phyloP scores from a whole-genome alignment of 176 grass and related monocot species.

The Lolium perenne region DNA sequence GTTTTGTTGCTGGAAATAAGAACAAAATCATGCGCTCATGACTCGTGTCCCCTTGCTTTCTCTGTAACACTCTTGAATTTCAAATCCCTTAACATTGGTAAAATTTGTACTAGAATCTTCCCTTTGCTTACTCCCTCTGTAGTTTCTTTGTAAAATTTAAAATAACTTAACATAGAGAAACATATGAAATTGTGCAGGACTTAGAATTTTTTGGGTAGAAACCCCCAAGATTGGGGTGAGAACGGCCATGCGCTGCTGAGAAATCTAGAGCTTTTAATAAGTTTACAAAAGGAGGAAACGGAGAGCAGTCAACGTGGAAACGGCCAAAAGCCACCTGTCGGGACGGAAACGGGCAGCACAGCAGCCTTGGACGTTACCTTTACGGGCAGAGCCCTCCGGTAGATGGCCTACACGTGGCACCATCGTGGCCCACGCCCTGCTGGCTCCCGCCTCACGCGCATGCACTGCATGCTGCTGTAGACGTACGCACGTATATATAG shows the following conservation, averaged over 20 bases:
- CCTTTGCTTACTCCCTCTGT: no score
- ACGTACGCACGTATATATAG: slow-evolving; percentile 7
- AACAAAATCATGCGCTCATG: slow-evolving; percentile 36
- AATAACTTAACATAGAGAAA: no score
- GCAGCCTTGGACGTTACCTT: slow-evolving; percentile 48
- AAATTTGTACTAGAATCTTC: no score
- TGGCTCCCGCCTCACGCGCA: slow-evolving; percentile 53
- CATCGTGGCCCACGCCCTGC: slow-evolving; percentile 35
- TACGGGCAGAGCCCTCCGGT: neutral
- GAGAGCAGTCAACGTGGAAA: slow-evolving; percentile 22
- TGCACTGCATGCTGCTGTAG: slow-evolving; percentile 62
- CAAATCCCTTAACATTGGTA: neutral
- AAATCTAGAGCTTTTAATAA: no score
- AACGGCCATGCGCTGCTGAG: neutral
- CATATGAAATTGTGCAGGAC: no score
- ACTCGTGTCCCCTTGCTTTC: neutral
- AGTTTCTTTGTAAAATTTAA: no score
- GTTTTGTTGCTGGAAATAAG: slow-evolving; percentile 44
- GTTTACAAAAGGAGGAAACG: neutral
- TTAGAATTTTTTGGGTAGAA: neutral
- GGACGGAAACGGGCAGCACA: neutral
- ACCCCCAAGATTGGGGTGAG: neutral
- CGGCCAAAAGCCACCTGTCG: slow-evolving; percentile 37
- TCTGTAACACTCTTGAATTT: neutral
- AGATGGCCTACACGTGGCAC: slow-evolving; percentile 42